These are phyloP conservation scores for Endocalyx cinctus DNA, from an alignment of 2,329 filamentous ascomycete species.

Conservation along the genomic window DNA sequence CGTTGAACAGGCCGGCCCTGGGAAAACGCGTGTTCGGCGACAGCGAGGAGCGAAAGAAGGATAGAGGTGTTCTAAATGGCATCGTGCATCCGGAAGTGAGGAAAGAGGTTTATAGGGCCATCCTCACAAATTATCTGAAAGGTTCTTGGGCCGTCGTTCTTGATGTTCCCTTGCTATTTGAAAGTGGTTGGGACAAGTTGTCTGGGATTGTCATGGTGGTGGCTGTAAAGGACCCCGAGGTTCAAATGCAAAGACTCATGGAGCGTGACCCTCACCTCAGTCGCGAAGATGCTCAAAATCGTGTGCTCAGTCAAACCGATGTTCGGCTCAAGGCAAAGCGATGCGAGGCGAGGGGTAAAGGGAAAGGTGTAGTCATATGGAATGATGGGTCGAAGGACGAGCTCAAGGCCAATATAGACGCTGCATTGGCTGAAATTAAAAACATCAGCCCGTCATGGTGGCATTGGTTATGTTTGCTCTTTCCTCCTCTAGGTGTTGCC, in stretches of 20 bases:
- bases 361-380: constrained; percentile 77
- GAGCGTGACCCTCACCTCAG: constrained; percentile 73
- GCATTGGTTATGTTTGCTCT: constrained; percentile 65
- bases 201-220: constrained; percentile 87
- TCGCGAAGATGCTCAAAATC: constrained; percentile 80
- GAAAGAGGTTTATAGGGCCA: constrained; percentile 70
- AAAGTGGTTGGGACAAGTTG: constrained; percentile 77
- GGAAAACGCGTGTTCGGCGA: constrained; percentile 84
- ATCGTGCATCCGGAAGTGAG: constrained; percentile 93
- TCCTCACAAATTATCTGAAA: constrained; percentile 67
- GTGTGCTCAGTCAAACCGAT: constrained; percentile 82
- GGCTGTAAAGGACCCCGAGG: constrained; percentile 69
- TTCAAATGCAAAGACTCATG: constrained; percentile 77
- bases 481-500: constrained; percentile 68
- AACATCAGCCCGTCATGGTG: constrained; percentile 73
- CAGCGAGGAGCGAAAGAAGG: constrained; percentile 61
- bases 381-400: constrained; percentile 77
- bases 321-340: constrained; percentile 77
- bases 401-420: constrained; percentile 61
- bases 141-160: constrained; percentile 88
- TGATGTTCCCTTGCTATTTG: constrained; percentile 88
- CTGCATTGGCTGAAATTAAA: constrained; percentile 60
- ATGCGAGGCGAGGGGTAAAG: constrained; percentile 59
- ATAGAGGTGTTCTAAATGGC: constrained; percentile 73
- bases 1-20: constrained; percentile 80